Evolutionary conservation across 2,329 filamentous ascomycete species (phyloP), one percentile per base, ranked within the genome.

Genomic region (Escovopsis sp.): DNA sequence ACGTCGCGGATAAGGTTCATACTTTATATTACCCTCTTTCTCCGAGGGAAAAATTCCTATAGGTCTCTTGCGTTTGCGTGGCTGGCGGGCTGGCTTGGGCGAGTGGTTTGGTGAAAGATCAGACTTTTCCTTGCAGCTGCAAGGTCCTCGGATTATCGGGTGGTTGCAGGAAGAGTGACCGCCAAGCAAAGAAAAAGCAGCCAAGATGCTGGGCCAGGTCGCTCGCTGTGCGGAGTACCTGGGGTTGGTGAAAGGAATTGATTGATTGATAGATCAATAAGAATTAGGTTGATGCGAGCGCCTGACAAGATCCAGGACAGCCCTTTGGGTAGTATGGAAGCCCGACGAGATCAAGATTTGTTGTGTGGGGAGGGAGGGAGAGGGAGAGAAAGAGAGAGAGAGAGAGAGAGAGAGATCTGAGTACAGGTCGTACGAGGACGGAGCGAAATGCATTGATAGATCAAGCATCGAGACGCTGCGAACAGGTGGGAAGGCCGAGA

Each of bases 1-100:
- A 63, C 53, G 41, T 51, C 54, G 45, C 53, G 55, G 51, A 51
- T 51, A 49, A 53, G 54, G 54, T 51, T 66, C 64, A 67, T 68
- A 66, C 64, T 66, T 61, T 51, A 47, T 52, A 20, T 43, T 53
- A 53, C 53, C 49, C 51, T 52, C 47, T 45, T 46, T 50, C 40
- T 47, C 50, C 47, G 47, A 48, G 34, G n/a, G 46, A 49, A 47
- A 27, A 45, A 44, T 46, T 30, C 27, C 27, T 9, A 30, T 30
- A 30, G 27, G 27, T 30, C 27, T 9, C 27, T 11, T 3, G 27
- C 27, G 27, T 30, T 30, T 30, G 27, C 27, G 27, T 30, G 27
- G 11, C 11, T 30, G 20, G 20, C 20, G 5, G 27, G 11, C 11
- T 30, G 20, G 20, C 20, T 30, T 7, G 27, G 27, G 27, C 8